phyloP scores from a whole-genome alignment of 108 stramenopile genomes.

The Skeletonema tropicum region DNA sequence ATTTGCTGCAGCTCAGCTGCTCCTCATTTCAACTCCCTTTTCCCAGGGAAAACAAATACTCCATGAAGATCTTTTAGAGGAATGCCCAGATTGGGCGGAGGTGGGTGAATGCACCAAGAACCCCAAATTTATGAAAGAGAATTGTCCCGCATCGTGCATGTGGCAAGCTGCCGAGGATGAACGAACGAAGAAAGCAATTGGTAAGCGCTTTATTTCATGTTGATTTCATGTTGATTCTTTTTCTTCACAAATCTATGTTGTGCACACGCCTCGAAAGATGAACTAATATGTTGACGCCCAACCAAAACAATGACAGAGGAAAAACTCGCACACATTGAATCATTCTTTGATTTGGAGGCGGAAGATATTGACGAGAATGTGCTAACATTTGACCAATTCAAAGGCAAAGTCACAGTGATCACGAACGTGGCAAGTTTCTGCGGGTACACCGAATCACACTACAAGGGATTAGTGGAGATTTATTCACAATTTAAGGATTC shows the following conservation, averaged over 20 bases:
- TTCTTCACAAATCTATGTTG: background rate
- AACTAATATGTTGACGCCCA: conserved; percentile 18
- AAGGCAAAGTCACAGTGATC: conserved; percentile 74
- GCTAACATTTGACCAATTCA: conserved; percentile 63
- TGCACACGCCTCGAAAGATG: background rate
- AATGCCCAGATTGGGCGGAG: conserved; percentile 68
- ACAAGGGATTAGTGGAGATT: conserved; percentile 65
- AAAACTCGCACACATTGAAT: conserved; percentile 59
- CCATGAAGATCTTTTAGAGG: conserved; percentile 27
- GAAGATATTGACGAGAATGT: conserved; percentile 73
- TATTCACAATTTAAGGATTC: conserved; percentile 48
- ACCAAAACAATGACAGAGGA: conserved; percentile 41
- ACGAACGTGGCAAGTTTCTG: conserved; percentile 87
- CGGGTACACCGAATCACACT: conserved; percentile 84
- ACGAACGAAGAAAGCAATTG: conserved; percentile 24
- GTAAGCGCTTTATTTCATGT: conserved; percentile 15
- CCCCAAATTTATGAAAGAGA: conserved; percentile 52
- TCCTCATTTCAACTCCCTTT: no score
- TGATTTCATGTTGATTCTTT: background rate
- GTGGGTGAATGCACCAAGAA: conserved; percentile 76
- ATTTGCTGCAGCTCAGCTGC: no score
- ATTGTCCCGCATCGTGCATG: conserved; percentile 43
- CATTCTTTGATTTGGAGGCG: conserved; percentile 81
- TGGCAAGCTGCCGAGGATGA: conserved; percentile 33
- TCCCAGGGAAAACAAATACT: no score